These are phyloP conservation scores for Cercophora newfieldiana DNA, from an alignment of 495 filamentous ascomycete species.

Conservation along the genomic window DNA sequence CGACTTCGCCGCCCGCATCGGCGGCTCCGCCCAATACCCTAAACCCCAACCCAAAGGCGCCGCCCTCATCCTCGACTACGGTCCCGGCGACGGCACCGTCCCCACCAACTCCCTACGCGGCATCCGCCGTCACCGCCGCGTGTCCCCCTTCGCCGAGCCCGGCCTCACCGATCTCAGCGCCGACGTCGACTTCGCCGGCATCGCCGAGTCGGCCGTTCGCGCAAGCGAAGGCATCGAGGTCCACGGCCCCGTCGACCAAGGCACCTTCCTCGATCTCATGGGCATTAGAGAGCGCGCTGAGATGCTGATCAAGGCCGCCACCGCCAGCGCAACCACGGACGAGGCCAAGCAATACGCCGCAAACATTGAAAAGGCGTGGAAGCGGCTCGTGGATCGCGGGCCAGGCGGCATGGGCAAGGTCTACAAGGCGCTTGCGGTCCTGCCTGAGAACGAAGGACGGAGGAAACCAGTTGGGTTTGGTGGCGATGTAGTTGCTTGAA, in stretches of 20 bases:
- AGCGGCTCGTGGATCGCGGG: constrained; percentile 73
- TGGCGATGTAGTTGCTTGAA: constrained; percentile 55
- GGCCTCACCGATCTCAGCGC: constrained; percentile 83
- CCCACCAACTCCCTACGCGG: constrained; percentile 86
- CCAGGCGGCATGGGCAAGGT: constrained; percentile 86
- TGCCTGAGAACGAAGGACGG: constrained; percentile 74
- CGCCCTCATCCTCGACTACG: constrained; percentile 93
- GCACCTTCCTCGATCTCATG: constrained; percentile 71
- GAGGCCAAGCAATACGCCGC: constrained; percentile 64
- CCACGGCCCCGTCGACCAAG: constrained; percentile 90
- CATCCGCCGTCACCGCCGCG: constrained; percentile 69
- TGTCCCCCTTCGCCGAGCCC: constrained; percentile 73
- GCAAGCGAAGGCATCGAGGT: constrained; percentile 81
- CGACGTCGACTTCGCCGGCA: constrained; percentile 85
- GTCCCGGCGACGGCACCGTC: constrained; percentile 67
- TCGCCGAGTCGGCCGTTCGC: constrained; percentile 76
- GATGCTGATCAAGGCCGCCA: constrained; percentile 56
- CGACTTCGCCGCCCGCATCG: constrained; percentile 82
- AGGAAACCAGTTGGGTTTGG: constrained; percentile 90
- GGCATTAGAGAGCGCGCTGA: constrained; percentile 78
- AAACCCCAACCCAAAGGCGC: constrained; percentile 73
- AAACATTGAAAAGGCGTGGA: constrained; percentile 72
- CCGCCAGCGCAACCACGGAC: constrained; percentile 43
- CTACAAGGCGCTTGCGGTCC: constrained; percentile 89
- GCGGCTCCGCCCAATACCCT: constrained; percentile 56